phyloP scores from a whole-genome alignment of 805 yeast genomes.

The Jamesozyma piceae region DNA sequence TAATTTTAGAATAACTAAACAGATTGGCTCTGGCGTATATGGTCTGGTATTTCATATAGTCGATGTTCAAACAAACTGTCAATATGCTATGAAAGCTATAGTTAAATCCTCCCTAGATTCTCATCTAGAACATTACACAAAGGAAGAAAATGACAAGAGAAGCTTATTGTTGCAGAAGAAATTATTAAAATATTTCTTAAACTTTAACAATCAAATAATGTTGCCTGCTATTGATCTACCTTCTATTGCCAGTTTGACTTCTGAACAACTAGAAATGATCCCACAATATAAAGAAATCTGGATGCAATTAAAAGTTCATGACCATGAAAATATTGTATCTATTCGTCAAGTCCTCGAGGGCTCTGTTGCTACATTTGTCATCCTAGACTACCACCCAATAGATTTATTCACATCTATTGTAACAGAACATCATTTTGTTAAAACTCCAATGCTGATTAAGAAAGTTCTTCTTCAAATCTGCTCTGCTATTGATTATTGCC shows the following conservation, averaged over 20 bases:
- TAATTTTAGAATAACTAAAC: constrained; percentile 19
- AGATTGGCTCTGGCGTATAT: constrained; percentile 71
- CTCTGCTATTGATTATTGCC: constrained; percentile 77
- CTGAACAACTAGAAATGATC: constrained; percentile 29
- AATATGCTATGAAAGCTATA: constrained; percentile 65
- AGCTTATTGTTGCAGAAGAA: constrained; percentile 18
- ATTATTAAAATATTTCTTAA: constrained; percentile 16
- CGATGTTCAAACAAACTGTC: constrained; percentile 40
- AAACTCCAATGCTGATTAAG: constrained; percentile 43
- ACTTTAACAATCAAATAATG: constrained; percentile 17
- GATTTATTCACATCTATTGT: constrained; percentile 83
- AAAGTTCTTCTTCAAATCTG: constrained; percentile 66
- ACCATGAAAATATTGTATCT: constrained; percentile 68
- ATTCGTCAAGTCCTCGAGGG: constrained; percentile 65
- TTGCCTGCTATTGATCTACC: constrained; percentile 26
- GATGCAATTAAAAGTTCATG: constrained; percentile 64
- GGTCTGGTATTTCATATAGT: constrained; percentile 69
- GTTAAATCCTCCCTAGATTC: constrained; percentile 33
- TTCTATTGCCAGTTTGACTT: constrained; percentile 25
- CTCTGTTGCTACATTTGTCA: constrained; percentile 49
- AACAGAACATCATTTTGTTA: constrained; percentile 52
- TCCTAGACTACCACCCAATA: constrained; percentile 83
- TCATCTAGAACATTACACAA: constrained; percentile 9
- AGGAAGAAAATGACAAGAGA: constrained; percentile 19
- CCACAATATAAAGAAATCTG: constrained; percentile 54